phyloP scores from a whole-genome alignment of 441 rosid species.

The Euphorbia celastroides region DNA sequence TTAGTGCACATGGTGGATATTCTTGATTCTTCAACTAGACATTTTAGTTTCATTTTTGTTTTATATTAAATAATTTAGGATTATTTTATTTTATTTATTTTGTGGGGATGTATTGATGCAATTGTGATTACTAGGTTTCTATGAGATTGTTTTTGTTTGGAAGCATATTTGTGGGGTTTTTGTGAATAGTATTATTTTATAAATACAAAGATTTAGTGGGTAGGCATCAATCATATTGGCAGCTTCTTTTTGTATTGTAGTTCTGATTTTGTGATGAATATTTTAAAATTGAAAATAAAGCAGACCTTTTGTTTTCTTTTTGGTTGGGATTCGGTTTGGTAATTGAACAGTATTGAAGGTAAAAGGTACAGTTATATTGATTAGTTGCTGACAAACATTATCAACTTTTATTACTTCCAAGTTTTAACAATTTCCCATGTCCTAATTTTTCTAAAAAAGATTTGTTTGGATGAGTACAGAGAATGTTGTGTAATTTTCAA shows the following conservation, averaged over 20 bases:
- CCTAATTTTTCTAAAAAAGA: too few species aligned
- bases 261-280: not conserved
- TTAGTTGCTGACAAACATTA: not conserved
- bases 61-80: not conserved
- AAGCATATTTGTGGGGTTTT: constrained; percentile 13
- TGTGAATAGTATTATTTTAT: not conserved
- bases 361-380: not conserved
- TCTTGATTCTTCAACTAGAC: too few species aligned
- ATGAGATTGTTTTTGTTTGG: constrained; percentile 22
- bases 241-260: not conserved
- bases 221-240: constrained; percentile 8
- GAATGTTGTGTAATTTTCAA: too few species aligned
- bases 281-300: not conserved
- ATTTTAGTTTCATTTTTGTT: too few species aligned
- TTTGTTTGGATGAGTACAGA: too few species aligned
- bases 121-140: constrained; percentile 15
- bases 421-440: too few species aligned
- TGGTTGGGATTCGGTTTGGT: not conserved
- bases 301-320: not conserved
- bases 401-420: not conserved
- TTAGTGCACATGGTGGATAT: constrained; percentile 37
- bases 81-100: constrained; percentile 2
- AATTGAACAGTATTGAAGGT: not conserved
- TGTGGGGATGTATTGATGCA: not conserved
- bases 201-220: not conserved